Base-by-base conservation (phyloP, 1,284 basidiomycete species). In the Pulveroboletus ridleyi region DNA sequence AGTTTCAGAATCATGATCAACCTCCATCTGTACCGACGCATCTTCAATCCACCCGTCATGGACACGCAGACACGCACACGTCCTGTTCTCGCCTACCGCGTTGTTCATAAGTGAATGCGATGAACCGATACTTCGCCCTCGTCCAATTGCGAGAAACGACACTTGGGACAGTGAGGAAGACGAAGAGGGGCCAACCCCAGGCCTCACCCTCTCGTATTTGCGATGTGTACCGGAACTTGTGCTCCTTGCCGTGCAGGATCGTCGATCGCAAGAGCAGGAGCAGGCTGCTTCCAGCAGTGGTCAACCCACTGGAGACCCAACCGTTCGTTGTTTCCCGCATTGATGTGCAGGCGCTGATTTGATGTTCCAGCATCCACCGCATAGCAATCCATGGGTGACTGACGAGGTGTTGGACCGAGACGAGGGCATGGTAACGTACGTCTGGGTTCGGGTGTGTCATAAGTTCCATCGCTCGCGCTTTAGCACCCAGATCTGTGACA, bases 391-490 rank as follows among this genome's bases (percentile, higher is more conserved):
- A n/a, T n/a, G n/a, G n/a, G n/a, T n/a, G n/a, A n/a, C n/a, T n/a
- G 68, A 94, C 89, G 25, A 94, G 86, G 62, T 87, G 86, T 70
- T 94, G 92, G 20, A 95, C 94, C 6, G 92, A 89, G 23, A 97
- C 82, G 55, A 99, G 82, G 8, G 96, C 95, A 67, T 91, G 89
- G 82, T 98, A 99, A 71, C 95, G 89, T 63, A 99, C 95, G 73
- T 99, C 92, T 35, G 92, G 81, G 77, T 97, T 90, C 44, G 87
- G 81, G 77, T 98, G 93, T 7, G 89, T 88, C 94, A 99, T 96
- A 63, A 99, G 84, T 72, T 97, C 91, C 95, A 99, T 98, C 18
- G 96, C 93, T 33, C 90, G 86, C 11, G 88, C 89, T 81, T 99
- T 99, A 17, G 89, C 97, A 41, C 94, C 92, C 44, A 96, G 81